Base-by-base conservation (phyloP, 495 filamentous ascomycete species). In the Mytilinidion resinicola region DNA sequence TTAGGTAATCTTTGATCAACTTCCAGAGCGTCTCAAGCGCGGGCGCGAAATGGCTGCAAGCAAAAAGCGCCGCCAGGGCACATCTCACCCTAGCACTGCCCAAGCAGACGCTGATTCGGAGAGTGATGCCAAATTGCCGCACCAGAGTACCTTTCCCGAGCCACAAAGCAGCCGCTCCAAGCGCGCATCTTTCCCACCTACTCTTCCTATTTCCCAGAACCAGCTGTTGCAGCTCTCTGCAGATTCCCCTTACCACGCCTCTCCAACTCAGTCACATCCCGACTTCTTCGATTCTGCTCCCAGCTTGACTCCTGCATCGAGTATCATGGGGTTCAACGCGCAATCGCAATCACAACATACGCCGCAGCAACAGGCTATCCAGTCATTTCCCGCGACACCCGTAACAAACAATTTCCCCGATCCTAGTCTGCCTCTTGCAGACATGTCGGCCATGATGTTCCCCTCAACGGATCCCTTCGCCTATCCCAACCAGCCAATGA, bases 371-470 rank as follows among this genome's bases (percentile, higher is more conserved):
- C 30, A 30, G n/a, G 30, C 50, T 15, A 39, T 15, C 11, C 47
- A 37, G 5, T 55, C 55, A 14, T 58, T 61, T 33, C 43, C 61
- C 11, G 33, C 57, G 6, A 53, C 53, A 1, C 51, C 59, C n/a
- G 25, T 64, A 14, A 38, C 49, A 34, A 58, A 33, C 33, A 51
- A 42, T 35, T 66, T 67, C 58, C 53, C 55, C 15, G 56, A 60
- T 34, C 63, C 41, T 57, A 78, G 78, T 66, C 71, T 77, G 41
- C 70, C 67, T 21, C 70, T 95, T 19, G 80, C 87, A 12, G 88
- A 93, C 68, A 78, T 96, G 15, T 86, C 85, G 70, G 82, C 86
- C 10, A 86, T 96, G 72, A 96, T 96, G 90, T 97, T 96, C 62
- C 87, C 91, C 1, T 89, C 91, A 0, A 80, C 83, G 21, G 91